A percentile compares a stretch with the other conserved stretches of the same genome.
phyloP scores from a whole-genome alignment of 1,139 yeast species.

The Geotrichum macrosporum region DNA sequence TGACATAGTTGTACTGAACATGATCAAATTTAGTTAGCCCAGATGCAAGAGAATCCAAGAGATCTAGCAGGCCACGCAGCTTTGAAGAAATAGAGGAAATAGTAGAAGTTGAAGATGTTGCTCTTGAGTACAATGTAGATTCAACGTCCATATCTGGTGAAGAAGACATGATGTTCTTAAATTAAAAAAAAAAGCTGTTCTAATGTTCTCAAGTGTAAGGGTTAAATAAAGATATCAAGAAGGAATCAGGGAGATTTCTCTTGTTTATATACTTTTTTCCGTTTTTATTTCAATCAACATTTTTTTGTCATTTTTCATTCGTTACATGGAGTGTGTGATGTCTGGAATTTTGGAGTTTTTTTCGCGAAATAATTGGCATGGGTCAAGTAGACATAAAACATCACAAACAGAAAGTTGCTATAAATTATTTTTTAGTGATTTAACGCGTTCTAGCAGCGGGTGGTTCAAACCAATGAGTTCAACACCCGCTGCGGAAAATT shows the following conservation, averaged over 20 bases:
- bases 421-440: not conserved
- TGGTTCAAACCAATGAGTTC: constrained; percentile 8
- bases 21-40: not conserved
- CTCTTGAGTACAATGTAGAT: not conserved
- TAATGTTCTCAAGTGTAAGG: no score
- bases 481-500: constrained; percentile 16
- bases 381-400: no score
- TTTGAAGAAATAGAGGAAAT: not conserved
- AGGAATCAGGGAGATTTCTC: not conserved
- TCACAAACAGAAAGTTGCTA: not conserved
- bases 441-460: constrained; percentile 1
- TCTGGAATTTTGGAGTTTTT: not conserved
- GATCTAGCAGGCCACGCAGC: constrained; percentile 6
- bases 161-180: not conserved
- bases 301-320: not conserved
- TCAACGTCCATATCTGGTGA: not conserved
- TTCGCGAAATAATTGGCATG: not conserved
- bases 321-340: not conserved
- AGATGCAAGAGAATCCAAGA: constrained; percentile 1
- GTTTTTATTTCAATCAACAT: no score
- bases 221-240: no score
- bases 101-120: not conserved
- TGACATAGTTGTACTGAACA: not conserved
- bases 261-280: not conserved
- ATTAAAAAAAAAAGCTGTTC: no score